phyloP scores from a whole-genome alignment of 345 rosid species.

The Hypericum androsaemum region DNA sequence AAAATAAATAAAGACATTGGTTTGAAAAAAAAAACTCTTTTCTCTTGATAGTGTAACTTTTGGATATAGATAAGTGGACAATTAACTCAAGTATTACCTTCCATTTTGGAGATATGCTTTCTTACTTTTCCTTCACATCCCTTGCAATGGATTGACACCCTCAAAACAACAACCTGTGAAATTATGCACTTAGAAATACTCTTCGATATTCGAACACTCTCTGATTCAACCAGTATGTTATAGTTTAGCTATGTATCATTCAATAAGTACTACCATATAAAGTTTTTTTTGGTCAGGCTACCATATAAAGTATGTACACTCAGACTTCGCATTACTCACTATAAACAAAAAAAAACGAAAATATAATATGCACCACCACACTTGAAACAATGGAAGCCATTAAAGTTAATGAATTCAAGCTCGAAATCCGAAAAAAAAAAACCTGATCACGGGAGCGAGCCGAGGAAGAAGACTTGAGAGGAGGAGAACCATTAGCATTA shows the following conservation, averaged over 20 bases:
- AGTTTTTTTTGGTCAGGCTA: too few relatives aligned
- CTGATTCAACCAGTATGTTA: too few relatives aligned
- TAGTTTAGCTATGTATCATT: too few relatives aligned
- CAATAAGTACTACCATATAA: too few relatives aligned
- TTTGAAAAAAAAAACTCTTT: too few relatives aligned
- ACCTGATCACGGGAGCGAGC: slow-evolving; percentile 53
- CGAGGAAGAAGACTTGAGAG: slow-evolving; percentile 27
- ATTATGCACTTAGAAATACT: not conserved
- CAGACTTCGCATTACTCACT: too few relatives aligned
- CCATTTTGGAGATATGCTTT: slow-evolving; percentile 87
- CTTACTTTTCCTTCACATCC: slow-evolving; percentile 95
- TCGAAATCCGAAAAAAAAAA: slow-evolving; percentile 3
- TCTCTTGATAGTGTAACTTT: too few relatives aligned
- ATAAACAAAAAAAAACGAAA: not conserved
- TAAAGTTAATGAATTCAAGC: not conserved
- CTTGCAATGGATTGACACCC: slow-evolving; percentile 88
- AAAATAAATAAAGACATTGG: not conserved
- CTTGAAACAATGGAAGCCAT: not conserved
- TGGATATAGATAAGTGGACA: too few relatives aligned
- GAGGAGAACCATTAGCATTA: slow-evolving; percentile 9
- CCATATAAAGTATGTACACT: too few relatives aligned
- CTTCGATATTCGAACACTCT: too few relatives aligned
- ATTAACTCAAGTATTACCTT: slow-evolving; percentile 33
- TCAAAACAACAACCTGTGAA: slow-evolving; percentile 69
- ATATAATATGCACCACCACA: not conserved